Evolutionary conservation across 257 asterid species (phyloP).

Genomic region (Osmanthus fragrans): DNA sequence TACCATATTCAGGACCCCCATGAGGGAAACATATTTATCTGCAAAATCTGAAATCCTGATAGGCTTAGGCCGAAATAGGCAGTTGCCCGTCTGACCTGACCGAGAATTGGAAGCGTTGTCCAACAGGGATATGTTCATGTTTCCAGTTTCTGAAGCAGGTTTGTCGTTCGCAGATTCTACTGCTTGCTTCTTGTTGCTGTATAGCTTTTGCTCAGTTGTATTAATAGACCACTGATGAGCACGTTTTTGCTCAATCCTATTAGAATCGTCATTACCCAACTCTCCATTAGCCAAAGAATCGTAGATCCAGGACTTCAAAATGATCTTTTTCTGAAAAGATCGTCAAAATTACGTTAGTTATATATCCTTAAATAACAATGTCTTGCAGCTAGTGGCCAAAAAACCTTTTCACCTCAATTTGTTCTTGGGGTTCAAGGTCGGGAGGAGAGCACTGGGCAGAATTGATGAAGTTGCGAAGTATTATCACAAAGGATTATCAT

Average conservation of each 20-base stretch:
- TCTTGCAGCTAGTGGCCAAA: background rate
- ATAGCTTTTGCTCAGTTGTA: slow-evolving; percentile 37
- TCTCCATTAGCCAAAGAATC: slow-evolving; percentile 47
- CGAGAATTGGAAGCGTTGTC: slow-evolving; percentile 37
- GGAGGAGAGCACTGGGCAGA: too few relatives aligned
- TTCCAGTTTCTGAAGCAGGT: slow-evolving; percentile 34
- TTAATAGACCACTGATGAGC: slow-evolving; percentile 43
- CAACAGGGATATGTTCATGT: slow-evolving; percentile 40
- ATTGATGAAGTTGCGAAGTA: too few relatives aligned
- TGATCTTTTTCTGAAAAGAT: slow-evolving; percentile 50
- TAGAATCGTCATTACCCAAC: slow-evolving; percentile 35
- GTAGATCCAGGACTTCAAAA: slow-evolving; percentile 44
- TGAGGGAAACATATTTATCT: slow-evolving; percentile 30
- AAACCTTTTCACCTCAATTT: background rate
- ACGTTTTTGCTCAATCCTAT: slow-evolving; percentile 53
- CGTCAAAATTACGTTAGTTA: slow-evolving; percentile 26
- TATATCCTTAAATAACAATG: background rate
- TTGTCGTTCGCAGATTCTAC: slow-evolving; percentile 36
- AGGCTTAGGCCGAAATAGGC: slow-evolving; percentile 15
- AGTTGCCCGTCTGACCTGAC: slow-evolving; percentile 30
- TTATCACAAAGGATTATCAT: too few relatives aligned
- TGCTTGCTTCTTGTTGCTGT: slow-evolving; percentile 64
- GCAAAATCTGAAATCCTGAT: slow-evolving; percentile 30
- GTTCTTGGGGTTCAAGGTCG: background rate
- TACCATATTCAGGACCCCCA: slow-evolving; percentile 30